phyloP scores from a whole-genome alignment of 306 rosid genomes.

The Dryas octopetala region DNA sequence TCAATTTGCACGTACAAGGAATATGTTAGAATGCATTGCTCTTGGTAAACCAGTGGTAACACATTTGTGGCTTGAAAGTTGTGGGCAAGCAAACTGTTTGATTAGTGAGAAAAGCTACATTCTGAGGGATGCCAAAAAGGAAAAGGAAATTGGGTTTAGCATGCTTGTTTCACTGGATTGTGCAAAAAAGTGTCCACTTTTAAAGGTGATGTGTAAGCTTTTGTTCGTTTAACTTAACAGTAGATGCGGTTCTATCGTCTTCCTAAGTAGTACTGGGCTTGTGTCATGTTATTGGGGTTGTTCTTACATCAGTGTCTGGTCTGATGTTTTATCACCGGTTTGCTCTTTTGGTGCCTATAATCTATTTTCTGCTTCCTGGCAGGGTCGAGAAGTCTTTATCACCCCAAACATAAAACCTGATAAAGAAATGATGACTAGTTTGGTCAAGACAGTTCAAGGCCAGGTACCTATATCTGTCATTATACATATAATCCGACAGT shows the following conservation, averaged over 20 bases:
- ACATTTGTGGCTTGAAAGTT: slow-evolving; percentile 87
- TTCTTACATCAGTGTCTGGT: background rate
- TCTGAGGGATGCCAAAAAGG: slow-evolving; percentile 82
- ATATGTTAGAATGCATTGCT: slow-evolving; percentile 91
- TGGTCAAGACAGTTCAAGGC: slow-evolving; percentile 77
- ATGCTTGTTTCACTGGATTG: slow-evolving; percentile 76
- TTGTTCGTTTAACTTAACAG: slow-evolving; percentile 7
- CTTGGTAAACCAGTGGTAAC: slow-evolving; percentile 90
- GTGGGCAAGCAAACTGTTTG: slow-evolving; percentile 86
- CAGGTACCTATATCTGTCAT: slow-evolving; percentile 44
- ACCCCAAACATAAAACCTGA: slow-evolving; percentile 83
- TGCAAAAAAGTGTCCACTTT: slow-evolving; percentile 68
- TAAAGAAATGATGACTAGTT: slow-evolving; percentile 63
- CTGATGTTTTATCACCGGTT: slow-evolving; percentile 12
- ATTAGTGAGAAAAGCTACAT: slow-evolving; percentile 85
- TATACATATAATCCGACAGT: background rate
- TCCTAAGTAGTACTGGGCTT: background rate
- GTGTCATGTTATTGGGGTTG: background rate
- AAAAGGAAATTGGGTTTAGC: slow-evolving; percentile 83
- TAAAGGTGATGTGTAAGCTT: slow-evolving; percentile 43
- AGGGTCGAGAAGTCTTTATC: slow-evolving; percentile 76
- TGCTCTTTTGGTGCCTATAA: slow-evolving; percentile 14
- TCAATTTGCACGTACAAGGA: slow-evolving; percentile 82
- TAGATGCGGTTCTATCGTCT: slow-evolving; percentile 12
- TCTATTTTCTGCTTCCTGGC: slow-evolving; percentile 25